Base-by-base conservation (phyloP, 345 rosid genomes). In the Gossypium longicalyx region DNA sequence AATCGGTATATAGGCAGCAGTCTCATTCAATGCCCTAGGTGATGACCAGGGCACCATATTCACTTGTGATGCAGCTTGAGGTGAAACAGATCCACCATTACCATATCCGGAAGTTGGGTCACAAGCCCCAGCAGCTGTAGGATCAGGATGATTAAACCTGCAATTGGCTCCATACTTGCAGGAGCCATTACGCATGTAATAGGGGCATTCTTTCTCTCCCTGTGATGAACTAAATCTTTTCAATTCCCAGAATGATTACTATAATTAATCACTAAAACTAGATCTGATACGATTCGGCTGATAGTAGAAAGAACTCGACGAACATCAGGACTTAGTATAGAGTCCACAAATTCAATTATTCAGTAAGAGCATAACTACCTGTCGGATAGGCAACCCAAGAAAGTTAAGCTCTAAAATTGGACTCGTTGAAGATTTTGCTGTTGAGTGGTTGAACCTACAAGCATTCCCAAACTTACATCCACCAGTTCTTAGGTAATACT, bases 111-210 rank as follows among this genome's bases (percentile, higher is more conserved):
- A 66, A 71, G 89, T 77, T 69, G 84, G 79, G 47, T 90, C 92
- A 58, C 76, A 77, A 45, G 81, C 88, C 71, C 87, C 85, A 1
- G 77, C 80, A 78, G 82, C 75, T 15, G 91, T 83, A 27, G 98
- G 99, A 82, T 95, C 92, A 17, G 98, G 99, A 89, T 95, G 99
- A 81, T 91, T 88, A 76, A 89, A 95, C 80, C 80, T 88, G 90
- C 99, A 95, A 77, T 76, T 89, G 69, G 86, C 77, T 69, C 91
- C 97, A 80, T 67, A 95, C 79, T 91, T 95, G 87, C 99, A 95
- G 76, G 99, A 91, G 73, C 93, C 98, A 77, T 83, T 91, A 53
- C 94, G 96, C 98, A 95, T 95, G 83, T 91, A 95, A 84, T 80
- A 93, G 9, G 86, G 93, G 70, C 99, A 93, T 74, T 95, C 98